Base-by-base conservation (phyloP, 169 alveolate genomes). In the Condylostoma magnum region DNA sequence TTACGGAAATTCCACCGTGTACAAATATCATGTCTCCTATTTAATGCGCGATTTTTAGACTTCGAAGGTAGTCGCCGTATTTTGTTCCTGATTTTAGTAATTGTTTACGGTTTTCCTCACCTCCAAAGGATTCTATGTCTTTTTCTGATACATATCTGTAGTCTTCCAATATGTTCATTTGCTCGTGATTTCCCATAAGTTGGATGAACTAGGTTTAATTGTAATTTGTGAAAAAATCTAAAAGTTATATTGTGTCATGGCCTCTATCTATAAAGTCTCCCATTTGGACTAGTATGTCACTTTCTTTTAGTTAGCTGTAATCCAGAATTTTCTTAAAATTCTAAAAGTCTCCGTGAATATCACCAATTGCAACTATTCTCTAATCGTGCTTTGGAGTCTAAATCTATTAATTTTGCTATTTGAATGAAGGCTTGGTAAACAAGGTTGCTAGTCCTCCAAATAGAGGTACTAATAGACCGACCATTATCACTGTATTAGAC, bases 301-400 rank as follows among this genome's bases (percentile, higher is more conserved):
- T n/a, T 28, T 15, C 10, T 12, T 55, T 55, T 18, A 12, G 22
- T 15, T 55, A 30, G 22, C 36, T 55, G 51, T 30, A 55, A 10
- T 31, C 25, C 2, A 55, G 22, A 55, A 55, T 55, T 18, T 25
- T 31, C 50, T n/a, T 25, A 1, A 55, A 55, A 22, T 43, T 50
- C 12, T 55, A 12, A 55, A 55, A 55, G 51, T 55, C 68, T 55
- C 68, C 68, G 3, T 55, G 68, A 1, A 55, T 18, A 50, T 55
- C 68, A n/a, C 68, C 68, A 28, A 55, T 55, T 10, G 25, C 51
- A 22, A 55, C 33, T 28, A 31, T 55, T 3, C 68, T 55, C n/a
- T n/a, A n/a, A n/a, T n/a, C n/a, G n/a, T n/a, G n/a, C n/a, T n/a
- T n/a, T n/a, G n/a, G n/a, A n/a, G n/a, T n/a, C n/a, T n/a, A n/a